Evolutionary conservation across 1,284 basidiomycete species (phyloP), one percentile per base, ranked within the genome.

Genomic region (Vanrija sp.): DNA sequence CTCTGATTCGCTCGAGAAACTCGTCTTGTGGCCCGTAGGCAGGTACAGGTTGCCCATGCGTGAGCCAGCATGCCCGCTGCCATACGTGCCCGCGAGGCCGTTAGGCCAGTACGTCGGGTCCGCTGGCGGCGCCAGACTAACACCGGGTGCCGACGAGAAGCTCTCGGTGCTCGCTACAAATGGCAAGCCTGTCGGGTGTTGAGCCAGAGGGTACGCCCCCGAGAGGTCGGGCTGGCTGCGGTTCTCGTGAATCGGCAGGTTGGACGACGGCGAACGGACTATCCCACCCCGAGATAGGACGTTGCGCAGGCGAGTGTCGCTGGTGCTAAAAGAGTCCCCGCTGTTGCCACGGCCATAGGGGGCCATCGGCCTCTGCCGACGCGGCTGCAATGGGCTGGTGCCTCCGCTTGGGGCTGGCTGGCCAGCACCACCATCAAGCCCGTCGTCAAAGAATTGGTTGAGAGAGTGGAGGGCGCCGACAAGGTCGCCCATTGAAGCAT

Each of bases 401-500:
- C 53, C 44, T 21, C 28, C 34, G 34, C 34, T 34, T 5, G 34
- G 9, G 34, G 34, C 34, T 49, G 46, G 49, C 46, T 43, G 7
- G 38, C 46, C n/a, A 18, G 49, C 28, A 12, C 46, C 43, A 25
- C 46, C 43, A 26, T 66, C 65, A 34, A 69, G 59, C 1, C 73
- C 71, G 50, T 86, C 84, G 67, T 88, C 87, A 80, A 93, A 93
- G 80, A 89, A 94, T 58, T 85, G 86, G 59, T 86, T 89, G 44
- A 96, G 80, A 57, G 89, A 87, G 67, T 94, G 88, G 43, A 95
- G 80, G 58, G 91, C 88, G 63, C 87, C 89, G 28, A 94, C 89
- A 25, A 93, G 79, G 58, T 89, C 88, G 6, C 88, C 87, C n/a
- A 95, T 80, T 62, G 89, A 67, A 9, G 68, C 65, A 52, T 73